phyloP scores from a whole-genome alignment of 306 rosid genomes.

The Cucumis hystrix region DNA sequence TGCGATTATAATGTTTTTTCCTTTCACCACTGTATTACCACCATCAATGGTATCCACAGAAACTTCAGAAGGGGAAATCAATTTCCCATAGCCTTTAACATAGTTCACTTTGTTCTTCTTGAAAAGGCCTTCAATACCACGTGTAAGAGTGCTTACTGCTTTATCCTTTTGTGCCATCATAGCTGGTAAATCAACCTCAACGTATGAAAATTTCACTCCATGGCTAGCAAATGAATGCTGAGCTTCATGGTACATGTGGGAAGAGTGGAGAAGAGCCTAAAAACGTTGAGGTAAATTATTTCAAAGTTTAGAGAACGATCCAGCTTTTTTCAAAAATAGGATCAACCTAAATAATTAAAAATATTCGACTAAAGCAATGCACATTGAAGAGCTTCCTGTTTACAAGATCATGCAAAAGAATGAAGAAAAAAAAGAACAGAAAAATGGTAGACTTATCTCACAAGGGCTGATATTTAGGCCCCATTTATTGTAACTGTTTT shows the following conservation, averaged over 20 bases:
- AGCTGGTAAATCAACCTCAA: conserved; percentile 82
- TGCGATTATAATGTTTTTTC: conserved; percentile 80
- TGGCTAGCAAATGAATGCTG: conserved; percentile 64
- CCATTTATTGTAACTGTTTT: too few species aligned
- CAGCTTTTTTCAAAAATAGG: neutral
- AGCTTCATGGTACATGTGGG: conserved; percentile 95
- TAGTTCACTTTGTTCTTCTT: conserved; percentile 91
- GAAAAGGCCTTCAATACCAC: conserved; percentile 87
- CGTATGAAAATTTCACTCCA: conserved; percentile 64
- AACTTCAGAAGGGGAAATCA: conserved; percentile 67
- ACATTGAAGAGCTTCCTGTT: neutral
- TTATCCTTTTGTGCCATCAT: conserved; percentile 89
- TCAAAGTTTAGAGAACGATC: neutral
- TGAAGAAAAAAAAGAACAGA: neutral
- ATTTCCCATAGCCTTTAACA: conserved; percentile 87
- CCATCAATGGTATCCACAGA: conserved; percentile 77
- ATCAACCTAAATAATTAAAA: neutral
- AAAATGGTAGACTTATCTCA: neutral
- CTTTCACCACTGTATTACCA: conserved; percentile 57
- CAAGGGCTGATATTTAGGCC: neutral
- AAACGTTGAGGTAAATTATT: conserved; percentile 8
- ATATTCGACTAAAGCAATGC: neutral
- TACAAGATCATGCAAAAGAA: neutral
- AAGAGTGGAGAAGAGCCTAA: conserved; percentile 90
- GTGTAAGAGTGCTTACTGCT: conserved; percentile 72